phyloP scores from a whole-genome alignment of 176 grass and related monocot species.

The Phragmites australis region DNA sequence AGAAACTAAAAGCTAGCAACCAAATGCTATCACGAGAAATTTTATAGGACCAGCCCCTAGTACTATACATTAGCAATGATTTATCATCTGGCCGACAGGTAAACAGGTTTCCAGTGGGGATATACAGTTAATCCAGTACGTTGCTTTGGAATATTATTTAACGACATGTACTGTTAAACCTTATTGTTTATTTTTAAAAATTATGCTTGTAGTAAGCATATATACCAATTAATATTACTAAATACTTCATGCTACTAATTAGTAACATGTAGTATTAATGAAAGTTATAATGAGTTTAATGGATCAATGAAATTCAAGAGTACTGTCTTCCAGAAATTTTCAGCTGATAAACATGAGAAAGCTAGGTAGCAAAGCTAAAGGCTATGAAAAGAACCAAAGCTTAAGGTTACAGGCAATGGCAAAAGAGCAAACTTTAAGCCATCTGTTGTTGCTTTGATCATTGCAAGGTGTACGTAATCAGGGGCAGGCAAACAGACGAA shows the following conservation, averaged over 20 bases:
- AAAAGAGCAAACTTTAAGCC: conserved; percentile 53
- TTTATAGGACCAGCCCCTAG: conserved; percentile 25
- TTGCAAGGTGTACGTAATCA: conserved; percentile 56
- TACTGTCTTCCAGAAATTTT: neutral
- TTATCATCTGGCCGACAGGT: conserved; percentile 46
- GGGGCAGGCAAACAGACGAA: conserved; percentile 32
- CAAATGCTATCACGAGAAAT: conserved; percentile 36
- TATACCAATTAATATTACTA: neutral
- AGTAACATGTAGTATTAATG: neutral
- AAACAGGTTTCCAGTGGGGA: conserved; percentile 44
- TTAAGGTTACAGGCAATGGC: conserved; percentile 33
- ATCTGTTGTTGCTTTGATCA: conserved; percentile 55
- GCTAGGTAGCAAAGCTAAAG: conserved; percentile 39
- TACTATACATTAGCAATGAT: conserved; percentile 36
- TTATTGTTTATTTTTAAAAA: neutral
- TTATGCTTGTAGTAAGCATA: neutral
- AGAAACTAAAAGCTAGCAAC: conserved; percentile 35
- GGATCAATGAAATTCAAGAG: neutral
- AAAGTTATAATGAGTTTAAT: neutral
- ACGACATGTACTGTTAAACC: neutral
- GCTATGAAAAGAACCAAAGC: conserved; percentile 55
- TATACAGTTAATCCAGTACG: conserved; percentile 36
- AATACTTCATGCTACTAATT: neutral
- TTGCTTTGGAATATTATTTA: conserved; percentile 21
- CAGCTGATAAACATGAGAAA: conserved; percentile 39